Conservation (phyloP, 805 yeast genomes). For the Yamadazyma tumulicola region DNA sequence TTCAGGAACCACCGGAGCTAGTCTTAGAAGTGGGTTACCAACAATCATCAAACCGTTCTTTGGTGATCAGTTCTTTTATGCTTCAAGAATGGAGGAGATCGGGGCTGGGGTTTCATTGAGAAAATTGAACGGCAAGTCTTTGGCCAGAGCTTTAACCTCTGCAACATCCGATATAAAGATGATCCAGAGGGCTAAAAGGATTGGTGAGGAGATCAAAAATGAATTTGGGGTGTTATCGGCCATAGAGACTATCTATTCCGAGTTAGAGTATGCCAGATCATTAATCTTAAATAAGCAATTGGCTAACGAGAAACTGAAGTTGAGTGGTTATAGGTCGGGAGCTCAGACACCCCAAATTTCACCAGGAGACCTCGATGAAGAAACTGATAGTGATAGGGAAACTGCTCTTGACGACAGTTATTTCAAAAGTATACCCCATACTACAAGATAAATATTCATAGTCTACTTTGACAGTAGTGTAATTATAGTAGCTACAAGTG, state of each 20-base stretch:
- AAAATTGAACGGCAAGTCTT: slow-evolving; percentile 59
- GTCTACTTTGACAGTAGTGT: too few species aligned
- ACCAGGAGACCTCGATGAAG: slow-evolving; percentile 1
- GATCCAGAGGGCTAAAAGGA: slow-evolving; percentile 58
- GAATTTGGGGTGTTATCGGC: slow-evolving; percentile 84
- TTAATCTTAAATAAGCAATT: slow-evolving; percentile 47
- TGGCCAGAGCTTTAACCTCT: slow-evolving; percentile 66
- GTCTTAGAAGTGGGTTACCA: slow-evolving; percentile 81
- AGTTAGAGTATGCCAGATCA: slow-evolving; percentile 70
- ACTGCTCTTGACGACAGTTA: not conserved
- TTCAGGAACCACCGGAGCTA: slow-evolving; percentile 93
- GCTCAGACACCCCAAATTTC: slow-evolving; percentile 5
- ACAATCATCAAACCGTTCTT: slow-evolving; percentile 91
- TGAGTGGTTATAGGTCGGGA: slow-evolving; percentile 5
- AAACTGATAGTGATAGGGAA: not conserved
- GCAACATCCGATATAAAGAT: slow-evolving; percentile 66
- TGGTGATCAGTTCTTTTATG: slow-evolving; percentile 95
- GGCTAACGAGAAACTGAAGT: slow-evolving; percentile 21
- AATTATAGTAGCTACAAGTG: too few species aligned
- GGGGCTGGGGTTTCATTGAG: slow-evolving; percentile 77
- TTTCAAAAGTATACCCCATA: too few species aligned
- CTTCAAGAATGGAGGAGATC: slow-evolving; percentile 78
- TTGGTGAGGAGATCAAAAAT: slow-evolving; percentile 60
- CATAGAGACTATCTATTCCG: slow-evolving; percentile 71
- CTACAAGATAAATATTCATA: too few species aligned